Base-by-base conservation (phyloP, 164 flowering plant species). In the Sextonia rubra region DNA sequence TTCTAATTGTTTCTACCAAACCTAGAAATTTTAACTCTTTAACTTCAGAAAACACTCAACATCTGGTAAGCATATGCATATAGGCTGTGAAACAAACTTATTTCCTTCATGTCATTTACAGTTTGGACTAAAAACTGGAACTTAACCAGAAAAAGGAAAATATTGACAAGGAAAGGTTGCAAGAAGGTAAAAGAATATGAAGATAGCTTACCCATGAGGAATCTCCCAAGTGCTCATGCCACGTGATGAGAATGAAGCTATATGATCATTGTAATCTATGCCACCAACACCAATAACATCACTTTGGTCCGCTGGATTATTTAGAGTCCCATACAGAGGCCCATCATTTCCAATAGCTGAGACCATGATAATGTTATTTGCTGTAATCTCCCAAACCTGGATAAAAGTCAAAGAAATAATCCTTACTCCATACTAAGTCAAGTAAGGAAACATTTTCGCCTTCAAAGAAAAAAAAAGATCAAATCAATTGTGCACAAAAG, bases 191-290 rank as follows among this genome's bases (percentile, higher is more conserved):
- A 29, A 64, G n/a, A 2, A 61, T 6, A 29, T 15, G 55, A 55
- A 29, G 75, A 70, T 65, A 74, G 37, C 66, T 18, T 88, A 96
- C 99, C 99, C 99, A 83, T 96, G 99, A 78, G 99, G 99, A 82
- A 96, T 84, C 85, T 96, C 99, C 99, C 99, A 93, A 60, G 99
- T 96, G 79, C 98, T 96, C 99, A 96, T 96, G 84, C 99, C 98
- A 73, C 99, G 97, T 24, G 99, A 96, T 9, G 99, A 96, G 74
- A 96, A 96, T 69, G 98, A 87, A 70, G 99, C 99, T 74, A 96
- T 91, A 77, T 93, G 98, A 78, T 96, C 97, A 77, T 72, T 85
- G 74, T 91, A 96, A 83, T 96, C 99, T 72, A 96, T 96, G 67
- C 99, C 99, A 81, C 99, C 99, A 81, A 96, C 98, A 79, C 99